Base-by-base conservation (phyloP, 176 grass and related monocot species). In the Ampelocalamus luodianensis region DNA sequence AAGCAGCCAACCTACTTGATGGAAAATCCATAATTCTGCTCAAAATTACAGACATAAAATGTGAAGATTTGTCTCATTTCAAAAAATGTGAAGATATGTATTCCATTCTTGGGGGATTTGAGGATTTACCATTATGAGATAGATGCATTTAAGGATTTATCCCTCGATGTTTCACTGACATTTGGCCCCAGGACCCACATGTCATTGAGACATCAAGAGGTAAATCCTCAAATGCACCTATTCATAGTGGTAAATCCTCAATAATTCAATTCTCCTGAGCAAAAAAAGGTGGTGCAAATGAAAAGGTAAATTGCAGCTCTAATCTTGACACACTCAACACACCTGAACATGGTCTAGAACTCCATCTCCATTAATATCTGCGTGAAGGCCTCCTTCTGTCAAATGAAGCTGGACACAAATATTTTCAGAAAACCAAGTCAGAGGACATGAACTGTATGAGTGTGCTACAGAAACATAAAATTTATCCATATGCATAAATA, bases 301-400 rank as follows among this genome's bases (percentile, higher is more conserved):
- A 24, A 55, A 20, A 64, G 1, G 1, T 70, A 17, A 88, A 67
- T 65, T 42, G 23, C 34, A 76, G 38, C 42, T 76, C 18, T 76
- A 88, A 42, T 64, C 65, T 71, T 45, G 16, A 65, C 11, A 85
- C 29, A 38, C 9, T 46, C 18, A 69, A 79, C 66, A 17, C 74
- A 98, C 96, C 96, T 98, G 93, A 85, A 98, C 91, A 93, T 98
- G 93, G 70, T 98, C 96, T 13, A 98, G 81, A 85, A 98, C 96
- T 64, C 96, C 96, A 89, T 98, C 96, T 76, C 96, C 96, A 83
- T 98, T 98, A 71, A 95, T 85, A 66, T 98, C 96, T 49, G 96
- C 96, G 59, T 98, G 96, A 92, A 98, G 93, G 7, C 94, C 94
- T 82, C 96, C 96, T 85, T 98, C 96, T 32, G 86, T 91, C 73